Evolutionary conservation across 2,329 filamentous ascomycete species (phyloP), one percentile per base, ranked within the genome.

Genomic region (Aureobasidium namibiae): DNA sequence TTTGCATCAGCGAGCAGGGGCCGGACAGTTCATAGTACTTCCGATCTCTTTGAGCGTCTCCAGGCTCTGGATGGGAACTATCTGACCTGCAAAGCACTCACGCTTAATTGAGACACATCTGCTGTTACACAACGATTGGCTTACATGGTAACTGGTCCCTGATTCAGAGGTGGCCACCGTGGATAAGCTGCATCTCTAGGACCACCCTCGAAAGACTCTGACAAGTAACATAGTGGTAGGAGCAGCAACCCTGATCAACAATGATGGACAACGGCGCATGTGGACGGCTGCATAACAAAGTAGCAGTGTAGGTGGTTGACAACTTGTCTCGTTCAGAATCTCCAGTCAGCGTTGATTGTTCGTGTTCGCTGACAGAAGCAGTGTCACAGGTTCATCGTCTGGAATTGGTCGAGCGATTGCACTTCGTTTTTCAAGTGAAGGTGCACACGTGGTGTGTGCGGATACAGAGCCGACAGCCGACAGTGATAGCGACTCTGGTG

Each of bases 361-460:
- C 24, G n/a, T 29, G 38, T n/a, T 6, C 18, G 23, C 31, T 58
- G 33, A 58, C 54, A 31, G 10, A 8, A 3, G 13, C 24, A 58
- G 54, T n/a, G 52, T 61, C 13, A 61, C 67, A 23, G 68, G 69
- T 41, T 62, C 65, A 6, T 68, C 68, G 1, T 67, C 67, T 10
- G 69, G 68, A 2, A 63, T 70, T 7, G 69, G 68, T 23, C 64
- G 69, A 45, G 67, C 67, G n/a, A 70, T 70, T 18, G 64, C 63
- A 41, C 64, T 69, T 10, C 62, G 62, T 1, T 67, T 66, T 46
- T 67, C 68, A 8, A 38, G 62, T 21, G 67, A 70, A 61, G 68
- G 68, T 42, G 68, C 68, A 26, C 63, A 65, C 23, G 60, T 70
- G 13, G 65, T 64, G 58, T 64, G 64, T 56, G 67, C 69, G 10